A percentile compares a stretch with the other conserved stretches of the same genome.
Evolutionary conservation across 1,284 basidiomycete species (phyloP).

Genomic region (Lignosus rhinocerotis): DNA sequence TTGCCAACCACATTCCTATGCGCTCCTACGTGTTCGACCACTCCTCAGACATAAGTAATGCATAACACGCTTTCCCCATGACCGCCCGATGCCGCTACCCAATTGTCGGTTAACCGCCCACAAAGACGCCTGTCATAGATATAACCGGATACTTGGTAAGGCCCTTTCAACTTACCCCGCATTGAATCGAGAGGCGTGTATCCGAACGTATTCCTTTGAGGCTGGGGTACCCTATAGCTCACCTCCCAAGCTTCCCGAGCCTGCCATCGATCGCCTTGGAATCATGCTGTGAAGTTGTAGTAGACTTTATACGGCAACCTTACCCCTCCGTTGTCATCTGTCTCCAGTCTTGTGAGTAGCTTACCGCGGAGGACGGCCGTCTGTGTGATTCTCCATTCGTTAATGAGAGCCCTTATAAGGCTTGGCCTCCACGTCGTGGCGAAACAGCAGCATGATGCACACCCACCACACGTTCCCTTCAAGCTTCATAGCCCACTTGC

Average conservation of each 20-base stretch:
- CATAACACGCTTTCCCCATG: not conserved
- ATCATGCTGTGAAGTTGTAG: not conserved
- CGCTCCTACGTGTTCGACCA: not conserved
- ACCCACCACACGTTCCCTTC: not conserved
- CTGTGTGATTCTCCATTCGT: constrained; percentile 4
- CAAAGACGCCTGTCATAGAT: not conserved
- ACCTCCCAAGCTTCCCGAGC: not conserved
- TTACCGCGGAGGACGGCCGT: not conserved
- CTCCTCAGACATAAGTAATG: not conserved
- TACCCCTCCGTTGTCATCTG: not conserved
- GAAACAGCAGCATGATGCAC: not conserved
- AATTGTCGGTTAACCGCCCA: not conserved
- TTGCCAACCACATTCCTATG: not conserved
- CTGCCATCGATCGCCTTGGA: not conserved
- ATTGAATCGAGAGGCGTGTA: not conserved
- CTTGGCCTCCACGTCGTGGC: constrained; percentile 16
- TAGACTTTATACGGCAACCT: not conserved
- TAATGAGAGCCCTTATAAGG: constrained; percentile 11
- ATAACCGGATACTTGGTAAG: no score
- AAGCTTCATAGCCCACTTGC: not conserved
- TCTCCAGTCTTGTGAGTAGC: not conserved
- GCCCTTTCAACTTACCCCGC: not conserved
- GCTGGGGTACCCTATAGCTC: not conserved
- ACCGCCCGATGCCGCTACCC: not conserved
- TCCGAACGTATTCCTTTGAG: not conserved